Base-by-base conservation (phyloP, 2,329 filamentous ascomycete species). In the Aotearoamyces nothofagi region DNA sequence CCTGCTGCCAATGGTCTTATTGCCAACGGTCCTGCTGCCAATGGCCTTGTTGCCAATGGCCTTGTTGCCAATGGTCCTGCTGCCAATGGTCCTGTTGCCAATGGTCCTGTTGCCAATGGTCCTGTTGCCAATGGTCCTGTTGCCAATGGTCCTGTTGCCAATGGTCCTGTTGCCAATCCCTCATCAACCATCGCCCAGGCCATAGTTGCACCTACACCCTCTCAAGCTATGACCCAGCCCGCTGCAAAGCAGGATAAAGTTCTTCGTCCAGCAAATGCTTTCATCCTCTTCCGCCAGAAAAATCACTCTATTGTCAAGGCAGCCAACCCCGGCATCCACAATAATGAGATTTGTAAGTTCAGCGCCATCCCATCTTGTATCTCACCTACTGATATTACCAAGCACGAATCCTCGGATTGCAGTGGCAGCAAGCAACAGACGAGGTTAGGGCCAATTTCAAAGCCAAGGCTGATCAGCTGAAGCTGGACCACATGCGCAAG, bases 321-420 rank as follows among this genome's bases (percentile, higher is more conserved):
- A 3, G 34, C 34, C 10, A 47, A 54, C 25, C 52, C 53, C 3
- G 40, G 39, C 9, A 48, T 58, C 15, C 48, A 49, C 17, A 58
- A 58, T 44, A 58, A 57, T 26, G 47, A 57, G 28, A 57, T 59
- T 26, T 58, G 54, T 58, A 41, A 51, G 54, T 45, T n/a, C 9
- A 22, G 19, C 13, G 15, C 11, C 7, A n/a, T 16, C 16, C 17
- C 9, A 9, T 14, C 8, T 20, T 31, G 9, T 22, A 12, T 16
- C 9, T 15, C 17, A 22, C 22, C 14, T 15, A 22, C 27, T 33
- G 16, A 33, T 12, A 9, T 13, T 26, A 31, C 13, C 8, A 12
- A 33, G 32, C 32, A 22, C 15, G 17, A 13, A 27, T 33, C 10
- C 17, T 34, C 11, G 32, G 32, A 17, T 13, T 12, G 12, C 13